These are phyloP conservation scores for Amborella trichopoda DNA, from an alignment of 164 flowering plant species.

Conservation along the genomic window DNA sequence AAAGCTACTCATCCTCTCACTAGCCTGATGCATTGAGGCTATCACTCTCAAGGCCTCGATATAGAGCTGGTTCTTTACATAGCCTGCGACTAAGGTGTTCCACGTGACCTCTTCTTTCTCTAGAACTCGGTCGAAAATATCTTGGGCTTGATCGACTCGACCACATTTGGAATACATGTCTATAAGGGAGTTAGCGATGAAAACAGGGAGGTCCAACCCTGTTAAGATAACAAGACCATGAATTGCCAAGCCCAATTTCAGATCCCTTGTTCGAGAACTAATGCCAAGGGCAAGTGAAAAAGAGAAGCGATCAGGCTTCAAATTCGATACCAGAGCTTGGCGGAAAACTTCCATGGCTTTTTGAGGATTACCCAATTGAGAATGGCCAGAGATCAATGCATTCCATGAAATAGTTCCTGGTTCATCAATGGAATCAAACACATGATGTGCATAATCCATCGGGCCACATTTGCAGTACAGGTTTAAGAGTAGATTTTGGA, in stretches of 20 bases:
- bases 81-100: conserved; percentile 47
- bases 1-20: conserved; percentile 29
- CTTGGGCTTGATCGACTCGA: conserved; percentile 23
- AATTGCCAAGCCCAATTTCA: conserved; percentile 27
- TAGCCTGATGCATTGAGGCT: conserved; percentile 31
- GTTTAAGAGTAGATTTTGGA: conserved; percentile 33
- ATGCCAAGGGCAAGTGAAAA: conserved; percentile 28
- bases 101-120: conserved; percentile 43
- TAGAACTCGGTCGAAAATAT: conserved; percentile 28
- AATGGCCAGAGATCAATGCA: conserved; percentile 35
- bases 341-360: conserved; percentile 21
- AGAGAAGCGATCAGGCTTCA: conserved; percentile 29
- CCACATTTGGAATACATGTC: conserved; percentile 49
- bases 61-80: conserved; percentile 18
- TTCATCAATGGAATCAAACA: conserved; percentile 41
- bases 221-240: conserved; percentile 34
- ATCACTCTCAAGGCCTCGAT: conserved; percentile 24
- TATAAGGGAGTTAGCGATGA: conserved; percentile 36
- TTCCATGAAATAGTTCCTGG: conserved; percentile 34
- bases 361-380: conserved; percentile 22
- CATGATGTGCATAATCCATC: conserved; percentile 12
- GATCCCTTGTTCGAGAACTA: conserved; percentile 24
- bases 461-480: conserved; percentile 39
- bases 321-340: conserved; percentile 15
- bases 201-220: conserved; percentile 19